Conservation (phyloP, 1,284 basidiomycete species). For the Coniferiporia weirii region DNA sequence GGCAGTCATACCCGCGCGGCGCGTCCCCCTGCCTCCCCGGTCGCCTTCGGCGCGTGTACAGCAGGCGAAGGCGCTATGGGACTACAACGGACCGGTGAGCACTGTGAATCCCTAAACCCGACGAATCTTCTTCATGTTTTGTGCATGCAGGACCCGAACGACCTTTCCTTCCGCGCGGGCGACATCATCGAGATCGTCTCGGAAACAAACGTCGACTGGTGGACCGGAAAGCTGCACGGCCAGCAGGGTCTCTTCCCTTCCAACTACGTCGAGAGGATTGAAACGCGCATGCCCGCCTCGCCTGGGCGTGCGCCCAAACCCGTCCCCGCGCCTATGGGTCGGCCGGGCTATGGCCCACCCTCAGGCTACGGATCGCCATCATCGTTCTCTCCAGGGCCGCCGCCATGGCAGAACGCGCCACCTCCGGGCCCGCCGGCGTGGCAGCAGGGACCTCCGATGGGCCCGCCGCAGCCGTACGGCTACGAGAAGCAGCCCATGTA, state of each 20-base stretch:
- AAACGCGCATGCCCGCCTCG: neutral
- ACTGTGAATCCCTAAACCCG: neutral
- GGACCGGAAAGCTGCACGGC: conserved; percentile 53
- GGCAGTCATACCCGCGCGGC: conserved; percentile 6
- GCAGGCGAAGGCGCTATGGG: conserved; percentile 24
- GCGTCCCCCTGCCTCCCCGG: conserved; percentile 1
- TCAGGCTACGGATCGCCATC: conserved; percentile 20
- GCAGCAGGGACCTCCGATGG: conserved; percentile 22
- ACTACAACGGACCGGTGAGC: conserved; percentile 23
- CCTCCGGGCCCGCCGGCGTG: conserved; percentile 22
- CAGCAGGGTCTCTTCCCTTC: conserved; percentile 60
- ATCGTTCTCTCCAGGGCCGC: conserved; percentile 19
- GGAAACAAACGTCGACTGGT: conserved; percentile 63
- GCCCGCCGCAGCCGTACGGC: conserved; percentile 18
- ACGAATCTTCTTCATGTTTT: conserved; percentile 1
- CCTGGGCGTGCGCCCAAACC: neutral
- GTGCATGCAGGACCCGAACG: conserved; percentile 45
- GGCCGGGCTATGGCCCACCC: neutral
- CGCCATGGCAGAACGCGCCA: conserved; percentile 12
- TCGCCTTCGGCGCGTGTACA: neutral
- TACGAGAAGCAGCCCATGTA: conserved; percentile 6
- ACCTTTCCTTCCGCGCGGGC: conserved; percentile 52
- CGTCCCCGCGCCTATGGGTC: neutral
- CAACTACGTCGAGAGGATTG: conserved; percentile 51
- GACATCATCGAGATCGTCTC: conserved; percentile 56